phyloP scores from a whole-genome alignment of 345 rosid species.

The Balakata baccata region DNA sequence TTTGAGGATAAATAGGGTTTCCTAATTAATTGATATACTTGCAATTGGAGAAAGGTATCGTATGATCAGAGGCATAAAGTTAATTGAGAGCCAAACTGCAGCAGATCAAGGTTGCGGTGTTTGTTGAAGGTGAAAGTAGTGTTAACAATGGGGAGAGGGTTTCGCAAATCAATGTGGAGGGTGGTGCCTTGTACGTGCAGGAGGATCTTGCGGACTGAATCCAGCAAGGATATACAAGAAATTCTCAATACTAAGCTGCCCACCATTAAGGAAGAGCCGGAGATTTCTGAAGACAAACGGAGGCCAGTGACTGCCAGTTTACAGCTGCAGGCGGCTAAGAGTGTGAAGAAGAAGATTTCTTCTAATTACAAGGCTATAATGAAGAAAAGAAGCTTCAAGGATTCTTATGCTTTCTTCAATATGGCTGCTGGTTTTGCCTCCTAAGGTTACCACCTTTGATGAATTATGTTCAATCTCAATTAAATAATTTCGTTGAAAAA shows the following conservation, averaged over 20 bases:
- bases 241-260: slow-evolving; percentile 35
- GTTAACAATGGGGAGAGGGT: slow-evolving; percentile 24
- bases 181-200: slow-evolving; percentile 34
- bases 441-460: slow-evolving; percentile 14
- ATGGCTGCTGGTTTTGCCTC: slow-evolving; percentile 20
- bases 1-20: too few species aligned
- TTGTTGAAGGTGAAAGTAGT: too few species aligned
- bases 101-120: too few species aligned
- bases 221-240: slow-evolving; percentile 34
- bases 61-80: too few species aligned
- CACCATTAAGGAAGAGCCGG: slow-evolving; percentile 31
- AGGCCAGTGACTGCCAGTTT: background rate
- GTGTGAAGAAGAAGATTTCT: slow-evolving; percentile 17
- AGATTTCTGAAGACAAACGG: slow-evolving; percentile 1
- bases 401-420: slow-evolving; percentile 27
- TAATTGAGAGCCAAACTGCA: too few species aligned
- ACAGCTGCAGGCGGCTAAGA: slow-evolving; percentile 9
- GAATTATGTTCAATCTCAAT: too few species aligned
- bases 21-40: too few species aligned
- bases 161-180: slow-evolving; percentile 28
- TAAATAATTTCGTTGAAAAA: too few species aligned
- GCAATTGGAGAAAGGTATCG: too few species aligned
- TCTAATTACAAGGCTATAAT: slow-evolving; percentile 11
- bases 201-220: slow-evolving; percentile 27
- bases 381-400: slow-evolving; percentile 25